Evolutionary conservation across 2,329 filamentous ascomycete species (phyloP), one percentile per base, ranked within the genome.

Genomic region (Biscogniauxia marginata): DNA sequence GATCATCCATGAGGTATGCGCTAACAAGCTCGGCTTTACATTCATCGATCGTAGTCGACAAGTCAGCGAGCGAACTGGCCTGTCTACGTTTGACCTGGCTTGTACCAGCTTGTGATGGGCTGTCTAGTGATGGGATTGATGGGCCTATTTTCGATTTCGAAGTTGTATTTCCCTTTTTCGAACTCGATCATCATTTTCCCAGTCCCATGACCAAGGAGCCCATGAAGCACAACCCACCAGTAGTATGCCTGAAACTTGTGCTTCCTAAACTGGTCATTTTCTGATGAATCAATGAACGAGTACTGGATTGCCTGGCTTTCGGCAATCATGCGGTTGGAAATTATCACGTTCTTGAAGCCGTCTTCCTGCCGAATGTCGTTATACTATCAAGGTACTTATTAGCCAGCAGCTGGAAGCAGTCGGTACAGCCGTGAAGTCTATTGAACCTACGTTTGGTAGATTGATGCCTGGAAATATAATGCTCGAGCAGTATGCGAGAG

Each of bases 201-300:
- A 44, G 84, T 87, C 11, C 85, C 84, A 60, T 87, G 85, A 9
- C 85, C 85, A 2, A 87, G 73, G 4, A 87, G 78, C 67, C 87
- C 84, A 71, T 91, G 88, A 8, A 91, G 80, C 22, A 85, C 87
- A 46, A 90, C 86, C 74, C 88, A 87, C 13, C 88, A 84, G 69
- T 90, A 87, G 66, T 89, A 90, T 0, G 86, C 84, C 5, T 80
- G 77, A 61, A 87, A 84, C 44, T 85, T 84, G 73, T 83, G 84
- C 60, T 81, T 80, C 57, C 84, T 80, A 70, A 84, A 91, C 2
- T 84, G 66, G 3, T 83, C 79, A 44, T 84, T 75, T 61, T 91
- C 87, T 11, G 78, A 74, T 8, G 79, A 74, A 34, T 82, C 77
- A 65, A 91, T 84, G 73, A 90, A 89, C 0, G 86, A 70, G 52